A percentile compares a stretch with the other conserved stretches of the same genome.
Evolutionary conservation across 2,329 filamentous ascomycete genomes (phyloP).

Genomic region (Penicillium sp.): DNA sequence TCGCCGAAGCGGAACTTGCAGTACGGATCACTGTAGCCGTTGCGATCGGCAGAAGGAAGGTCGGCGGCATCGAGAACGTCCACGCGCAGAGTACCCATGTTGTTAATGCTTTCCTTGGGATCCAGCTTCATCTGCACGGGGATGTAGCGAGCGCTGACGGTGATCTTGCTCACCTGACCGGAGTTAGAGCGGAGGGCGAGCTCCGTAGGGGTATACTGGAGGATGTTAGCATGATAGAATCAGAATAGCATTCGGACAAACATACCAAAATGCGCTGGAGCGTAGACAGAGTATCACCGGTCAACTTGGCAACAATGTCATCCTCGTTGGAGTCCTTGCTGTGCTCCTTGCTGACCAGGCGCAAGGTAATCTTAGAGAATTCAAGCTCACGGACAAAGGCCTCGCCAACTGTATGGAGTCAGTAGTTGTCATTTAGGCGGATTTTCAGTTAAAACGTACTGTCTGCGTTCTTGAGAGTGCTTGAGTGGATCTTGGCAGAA

Average conservation of each 20-base stretch:
- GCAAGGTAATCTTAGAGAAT: slow-evolving; percentile 85
- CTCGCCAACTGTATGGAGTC: slow-evolving; percentile 61
- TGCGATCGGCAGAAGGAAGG: slow-evolving; percentile 88
- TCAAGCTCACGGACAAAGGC: slow-evolving; percentile 97
- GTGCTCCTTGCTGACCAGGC: slow-evolving; percentile 74
- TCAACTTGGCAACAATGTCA: slow-evolving; percentile 71
- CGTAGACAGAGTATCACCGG: slow-evolving; percentile 78
- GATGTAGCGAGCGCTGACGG: slow-evolving; percentile 89
- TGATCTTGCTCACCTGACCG: slow-evolving; percentile 71
- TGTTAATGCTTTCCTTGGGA: slow-evolving; percentile 95
- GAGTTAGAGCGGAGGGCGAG: slow-evolving; percentile 74
- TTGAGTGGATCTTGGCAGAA: slow-evolving; percentile 68
- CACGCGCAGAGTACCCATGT: slow-evolving; percentile 92
- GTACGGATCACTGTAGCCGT: slow-evolving; percentile 95
- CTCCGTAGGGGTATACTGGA: slow-evolving; percentile 78
- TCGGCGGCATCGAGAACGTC: slow-evolving; percentile 81
- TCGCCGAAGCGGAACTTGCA: slow-evolving; percentile 90
- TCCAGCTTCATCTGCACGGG: slow-evolving; percentile 92
- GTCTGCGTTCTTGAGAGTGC: slow-evolving; percentile 73
- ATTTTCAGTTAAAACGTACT: slow-evolving; percentile 43
- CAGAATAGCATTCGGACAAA: slow-evolving; percentile 14
- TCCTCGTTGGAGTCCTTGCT: slow-evolving; percentile 64
- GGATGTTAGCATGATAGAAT: slow-evolving; percentile 3
- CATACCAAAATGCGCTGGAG: slow-evolving; percentile 79
- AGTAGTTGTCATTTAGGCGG: slow-evolving; percentile 1